Conservation (phyloP, 352 stramenopile species). For the Globisporangium cystogenes region DNA sequence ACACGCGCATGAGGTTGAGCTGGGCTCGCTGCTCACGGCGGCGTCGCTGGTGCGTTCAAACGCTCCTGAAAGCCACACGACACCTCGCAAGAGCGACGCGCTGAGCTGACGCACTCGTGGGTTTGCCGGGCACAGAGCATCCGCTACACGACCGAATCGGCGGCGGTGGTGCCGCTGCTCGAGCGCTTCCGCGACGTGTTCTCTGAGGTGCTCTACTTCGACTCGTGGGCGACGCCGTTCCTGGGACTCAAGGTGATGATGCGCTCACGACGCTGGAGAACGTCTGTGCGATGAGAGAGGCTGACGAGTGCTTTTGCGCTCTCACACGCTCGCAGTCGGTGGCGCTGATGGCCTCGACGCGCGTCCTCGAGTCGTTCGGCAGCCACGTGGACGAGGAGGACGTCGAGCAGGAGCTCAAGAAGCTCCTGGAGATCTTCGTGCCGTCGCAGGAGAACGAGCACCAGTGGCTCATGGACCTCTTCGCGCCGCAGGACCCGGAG, state of each 20-base stretch:
- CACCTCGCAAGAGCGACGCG: background rate
- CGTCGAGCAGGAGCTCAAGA: slow-evolving; percentile 42
- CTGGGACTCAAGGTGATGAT: slow-evolving; percentile 38
- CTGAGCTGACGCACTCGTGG: background rate
- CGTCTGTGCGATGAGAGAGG: background rate
- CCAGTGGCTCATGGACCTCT: slow-evolving; percentile 57
- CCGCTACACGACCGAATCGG: slow-evolving; percentile 68
- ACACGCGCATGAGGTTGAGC: slow-evolving; percentile 57
- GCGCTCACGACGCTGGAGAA: background rate
- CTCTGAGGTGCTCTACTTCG: slow-evolving; percentile 40
- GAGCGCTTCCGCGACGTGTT: slow-evolving; percentile 49
- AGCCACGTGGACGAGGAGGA: slow-evolving; percentile 26
- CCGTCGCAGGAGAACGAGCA: slow-evolving; percentile 21
- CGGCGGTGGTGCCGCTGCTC: slow-evolving; percentile 52
- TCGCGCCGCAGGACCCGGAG: slow-evolving; percentile 21
- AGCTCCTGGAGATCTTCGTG: slow-evolving; percentile 49
- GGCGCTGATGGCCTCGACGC: slow-evolving; percentile 59
- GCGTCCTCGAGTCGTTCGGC: slow-evolving; percentile 60
- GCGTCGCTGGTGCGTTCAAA: slow-evolving; percentile 35
- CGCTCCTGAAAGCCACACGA: too few relatives aligned
- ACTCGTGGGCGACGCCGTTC: slow-evolving; percentile 34
- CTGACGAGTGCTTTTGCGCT: background rate
- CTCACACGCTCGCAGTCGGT: slow-evolving; percentile 26
- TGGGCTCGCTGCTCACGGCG: slow-evolving; percentile 63
- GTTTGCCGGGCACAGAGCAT: slow-evolving; percentile 30